A percentile compares a stretch with the other conserved stretches of the same genome.
Conservation (phyloP, 2,329 filamentous ascomycete species). For the Zopfia rhizophila region DNA sequence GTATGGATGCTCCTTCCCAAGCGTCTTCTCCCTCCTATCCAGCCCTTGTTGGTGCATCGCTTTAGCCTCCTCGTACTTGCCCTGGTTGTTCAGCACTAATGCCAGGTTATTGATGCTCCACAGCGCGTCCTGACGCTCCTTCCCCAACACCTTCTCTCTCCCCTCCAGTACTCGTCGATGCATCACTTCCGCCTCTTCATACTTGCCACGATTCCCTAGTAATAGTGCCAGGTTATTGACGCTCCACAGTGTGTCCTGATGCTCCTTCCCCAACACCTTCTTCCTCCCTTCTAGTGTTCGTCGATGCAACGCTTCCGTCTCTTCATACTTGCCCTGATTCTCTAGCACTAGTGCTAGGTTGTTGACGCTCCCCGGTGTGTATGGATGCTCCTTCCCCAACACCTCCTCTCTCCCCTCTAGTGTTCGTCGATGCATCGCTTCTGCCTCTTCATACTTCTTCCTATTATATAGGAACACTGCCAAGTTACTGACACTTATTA, state of each 20-base stretch:
- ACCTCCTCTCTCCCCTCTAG: constrained; percentile 4
- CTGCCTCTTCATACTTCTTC: constrained; percentile 7
- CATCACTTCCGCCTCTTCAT: constrained; percentile 1
- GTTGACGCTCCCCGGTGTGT: constrained; percentile 1
- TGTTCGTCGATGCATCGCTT: not conserved
- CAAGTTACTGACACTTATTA: constrained; percentile 1
- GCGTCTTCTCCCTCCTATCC: not conserved
- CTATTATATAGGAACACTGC: not conserved
- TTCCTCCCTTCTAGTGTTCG: constrained; percentile 8
- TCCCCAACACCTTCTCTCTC: not conserved
- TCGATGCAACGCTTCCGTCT: not conserved
- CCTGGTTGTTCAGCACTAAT: not conserved
- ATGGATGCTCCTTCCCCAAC: constrained; percentile 3
- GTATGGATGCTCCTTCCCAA: constrained; percentile 3
- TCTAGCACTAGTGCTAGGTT: constrained; percentile 2
- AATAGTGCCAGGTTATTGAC: not conserved
- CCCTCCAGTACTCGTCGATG: not conserved
- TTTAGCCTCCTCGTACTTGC: constrained; percentile 9
- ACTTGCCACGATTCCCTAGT: not conserved
- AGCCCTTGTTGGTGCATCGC: not conserved
- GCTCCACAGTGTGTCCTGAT: constrained; percentile 11
- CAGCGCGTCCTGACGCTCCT: constrained; percentile 7
- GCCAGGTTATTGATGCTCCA: not conserved
- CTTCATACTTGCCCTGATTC: constrained; percentile 6
- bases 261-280: constrained; percentile 12